These are phyloP conservation scores for Bipolaris zeicola DNA, from an alignment of 2,329 filamentous ascomycete genomes.

Conservation along the genomic window DNA sequence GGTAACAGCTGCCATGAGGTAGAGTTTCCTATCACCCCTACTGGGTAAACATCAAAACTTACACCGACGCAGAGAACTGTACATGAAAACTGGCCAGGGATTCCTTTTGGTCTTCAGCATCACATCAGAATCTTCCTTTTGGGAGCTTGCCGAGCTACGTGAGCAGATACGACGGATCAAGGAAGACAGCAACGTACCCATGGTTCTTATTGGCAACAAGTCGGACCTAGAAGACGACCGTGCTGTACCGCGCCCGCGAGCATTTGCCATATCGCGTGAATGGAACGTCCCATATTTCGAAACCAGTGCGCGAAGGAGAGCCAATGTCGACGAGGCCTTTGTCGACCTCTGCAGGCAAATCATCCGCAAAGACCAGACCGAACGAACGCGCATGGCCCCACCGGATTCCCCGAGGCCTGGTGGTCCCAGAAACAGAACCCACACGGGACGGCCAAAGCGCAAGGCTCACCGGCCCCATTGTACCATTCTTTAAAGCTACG, in stretches of 20 bases:
- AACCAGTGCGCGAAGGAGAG: slow-evolving; percentile 78
- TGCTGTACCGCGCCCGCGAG: slow-evolving; percentile 75
- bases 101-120: slow-evolving; percentile 94
- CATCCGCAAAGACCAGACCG: slow-evolving; percentile 70
- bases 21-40: slow-evolving; percentile 15
- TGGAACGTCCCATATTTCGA: slow-evolving; percentile 94
- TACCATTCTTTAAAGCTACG: slow-evolving; percentile 35
- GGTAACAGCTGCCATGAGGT: slow-evolving; percentile 43
- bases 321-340: slow-evolving; percentile 91
- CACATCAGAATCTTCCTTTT: slow-evolving; percentile 80
- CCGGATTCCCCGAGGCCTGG: slow-evolving; percentile 22
- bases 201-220: slow-evolving; percentile 93
- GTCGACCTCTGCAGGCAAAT: slow-evolving; percentile 83
- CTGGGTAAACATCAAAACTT: slow-evolving; percentile 17
- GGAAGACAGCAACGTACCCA: slow-evolving; percentile 80
- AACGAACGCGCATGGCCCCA: slow-evolving; percentile 25
- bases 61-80: slow-evolving; percentile 36
- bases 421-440: slow-evolving; percentile 14
- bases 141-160: slow-evolving; percentile 78
- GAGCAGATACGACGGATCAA: slow-evolving; percentile 93
- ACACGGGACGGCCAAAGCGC: slow-evolving; percentile 14
- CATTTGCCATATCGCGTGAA: slow-evolving; percentile 81
- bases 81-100: slow-evolving; percentile 92
- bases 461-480: slow-evolving; percentile 32
- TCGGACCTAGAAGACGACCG: slow-evolving; percentile 87